Conservation (phyloP, 78 protist species). For the Anaeramoeba flamelloides region DNA sequence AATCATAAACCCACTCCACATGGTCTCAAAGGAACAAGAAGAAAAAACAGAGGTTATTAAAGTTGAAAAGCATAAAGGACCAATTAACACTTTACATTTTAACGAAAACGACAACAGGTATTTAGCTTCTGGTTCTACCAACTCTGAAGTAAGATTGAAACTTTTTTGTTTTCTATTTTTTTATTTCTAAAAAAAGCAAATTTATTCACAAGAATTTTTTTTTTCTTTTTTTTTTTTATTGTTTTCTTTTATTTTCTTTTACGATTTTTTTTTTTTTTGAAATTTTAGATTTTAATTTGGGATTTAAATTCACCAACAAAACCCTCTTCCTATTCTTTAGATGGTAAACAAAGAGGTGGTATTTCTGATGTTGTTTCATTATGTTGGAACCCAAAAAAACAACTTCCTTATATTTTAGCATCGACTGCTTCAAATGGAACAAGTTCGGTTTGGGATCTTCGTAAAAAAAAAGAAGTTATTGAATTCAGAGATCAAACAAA, state of each 20-base stretch:
- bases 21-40: too few species aligned
- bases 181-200: background rate
- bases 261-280: too few species aligned
- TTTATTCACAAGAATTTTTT: slow-evolving; percentile 24
- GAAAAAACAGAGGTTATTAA: too few species aligned
- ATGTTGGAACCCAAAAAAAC: too few species aligned
- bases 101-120: too few species aligned
- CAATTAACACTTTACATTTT: too few species aligned
- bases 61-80: too few species aligned
- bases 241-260: slow-evolving; percentile 33
- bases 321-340: slow-evolving; percentile 39
- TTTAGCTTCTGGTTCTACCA: slow-evolving; percentile 60
- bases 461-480: slow-evolving; percentile 36
- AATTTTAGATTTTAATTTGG: slow-evolving; percentile 39
- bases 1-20: too few species aligned
- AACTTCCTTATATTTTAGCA: slow-evolving; percentile 46
- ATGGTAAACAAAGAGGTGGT: too few species aligned
- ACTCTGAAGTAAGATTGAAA: slow-evolving; percentile 23
- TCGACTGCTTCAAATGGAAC: slow-evolving; percentile 44
- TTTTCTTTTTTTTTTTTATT: slow-evolving; percentile 37
- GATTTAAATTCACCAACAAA: slow-evolving; percentile 33
- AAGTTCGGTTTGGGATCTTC: slow-evolving; percentile 61
- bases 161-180: slow-evolving; percentile 9
- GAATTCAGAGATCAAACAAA: slow-evolving; percentile 27
- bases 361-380: too few species aligned